These are phyloP conservation scores for Histomonas meleagridis DNA, from an alignment of 208 protist species.

Conservation along the genomic window DNA sequence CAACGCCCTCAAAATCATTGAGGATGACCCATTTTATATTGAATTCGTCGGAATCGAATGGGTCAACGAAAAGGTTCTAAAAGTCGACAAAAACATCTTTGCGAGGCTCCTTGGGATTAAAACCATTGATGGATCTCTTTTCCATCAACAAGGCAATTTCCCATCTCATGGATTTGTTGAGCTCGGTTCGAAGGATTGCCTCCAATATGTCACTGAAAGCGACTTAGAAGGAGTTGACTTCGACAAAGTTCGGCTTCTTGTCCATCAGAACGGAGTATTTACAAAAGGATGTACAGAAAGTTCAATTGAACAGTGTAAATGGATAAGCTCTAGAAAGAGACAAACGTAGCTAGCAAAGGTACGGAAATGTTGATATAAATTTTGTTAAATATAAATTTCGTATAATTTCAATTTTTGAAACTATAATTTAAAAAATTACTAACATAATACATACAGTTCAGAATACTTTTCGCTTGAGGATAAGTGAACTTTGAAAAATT, in stretches of 20 bases:
- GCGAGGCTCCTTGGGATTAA: background rate
- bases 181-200: background rate
- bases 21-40: background rate
- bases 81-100: slow-evolving; percentile 28
- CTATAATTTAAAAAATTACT: too few relatives aligned
- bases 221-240: slow-evolving; percentile 14
- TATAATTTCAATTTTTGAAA: too few relatives aligned
- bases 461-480: too few relatives aligned
- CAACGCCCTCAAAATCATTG: background rate
- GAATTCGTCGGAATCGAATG: slow-evolving; percentile 5
- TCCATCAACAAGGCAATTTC: slow-evolving; percentile 37
- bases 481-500: too few relatives aligned
- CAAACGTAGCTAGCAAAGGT: too few relatives aligned
- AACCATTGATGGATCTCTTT: background rate
- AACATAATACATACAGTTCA: too few relatives aligned
- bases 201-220: background rate
- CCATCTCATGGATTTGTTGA: slow-evolving; percentile 28
- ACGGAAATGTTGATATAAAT: too few relatives aligned
- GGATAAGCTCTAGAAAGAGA: background rate
- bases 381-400: too few relatives aligned
- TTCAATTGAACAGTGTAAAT: background rate
- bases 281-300: background rate
- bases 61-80: background rate
- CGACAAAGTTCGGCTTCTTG: background rate
- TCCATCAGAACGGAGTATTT: background rate